A percentile compares a stretch with the other conserved stretches of the same genome.
Evolutionary conservation across 2,329 filamentous ascomycete species (phyloP).

Genomic region (Epichloe sp.): DNA sequence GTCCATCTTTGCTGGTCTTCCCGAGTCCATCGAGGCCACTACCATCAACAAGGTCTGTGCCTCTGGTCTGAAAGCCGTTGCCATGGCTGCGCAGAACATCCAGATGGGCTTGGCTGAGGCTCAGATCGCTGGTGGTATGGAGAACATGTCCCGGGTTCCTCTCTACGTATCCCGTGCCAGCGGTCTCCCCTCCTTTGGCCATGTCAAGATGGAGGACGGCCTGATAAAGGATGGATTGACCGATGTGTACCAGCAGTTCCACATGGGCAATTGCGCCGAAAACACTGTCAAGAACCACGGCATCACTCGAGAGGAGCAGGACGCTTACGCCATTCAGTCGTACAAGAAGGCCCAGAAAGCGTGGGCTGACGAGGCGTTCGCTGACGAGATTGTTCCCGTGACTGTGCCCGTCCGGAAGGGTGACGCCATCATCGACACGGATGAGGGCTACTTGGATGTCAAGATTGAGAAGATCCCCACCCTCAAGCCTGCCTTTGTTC

Average conservation of each 20-base stretch:
- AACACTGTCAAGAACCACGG: conserved; percentile 80
- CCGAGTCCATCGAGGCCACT: conserved; percentile 68
- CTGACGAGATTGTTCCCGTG: conserved; percentile 81
- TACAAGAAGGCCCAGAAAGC: conserved; percentile 85
- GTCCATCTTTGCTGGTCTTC: conserved; percentile 72
- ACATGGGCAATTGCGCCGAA: conserved; percentile 97
- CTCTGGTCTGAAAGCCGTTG: conserved; percentile 85
- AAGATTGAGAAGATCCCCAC: conserved; percentile 76
- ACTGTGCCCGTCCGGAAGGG: conserved; percentile 77
- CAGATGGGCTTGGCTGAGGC: conserved; percentile 81
- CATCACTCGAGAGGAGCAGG: conserved; percentile 75
- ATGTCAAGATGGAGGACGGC: conserved; percentile 80
- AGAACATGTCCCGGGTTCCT: conserved; percentile 91
- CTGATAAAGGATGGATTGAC: conserved; percentile 89
- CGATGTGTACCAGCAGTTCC: conserved; percentile 92
- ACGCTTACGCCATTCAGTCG: conserved; percentile 77
- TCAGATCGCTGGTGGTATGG: conserved; percentile 90
- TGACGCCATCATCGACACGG: conserved; percentile 62
- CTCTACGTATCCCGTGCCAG: conserved; percentile 81
- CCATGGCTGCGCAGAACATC: conserved; percentile 84
- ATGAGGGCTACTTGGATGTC: conserved; percentile 81
- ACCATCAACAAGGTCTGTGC: conserved; percentile 99
- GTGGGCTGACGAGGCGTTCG: conserved; percentile 72
- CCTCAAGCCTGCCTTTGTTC: conserved; percentile 82
- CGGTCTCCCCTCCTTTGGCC: conserved; percentile 75